Percentiles rank a stretch among this genome's conserved stretches.
phyloP scores from a whole-genome alignment of 306 rosid species.

The Coriaria nepalensis region DNA sequence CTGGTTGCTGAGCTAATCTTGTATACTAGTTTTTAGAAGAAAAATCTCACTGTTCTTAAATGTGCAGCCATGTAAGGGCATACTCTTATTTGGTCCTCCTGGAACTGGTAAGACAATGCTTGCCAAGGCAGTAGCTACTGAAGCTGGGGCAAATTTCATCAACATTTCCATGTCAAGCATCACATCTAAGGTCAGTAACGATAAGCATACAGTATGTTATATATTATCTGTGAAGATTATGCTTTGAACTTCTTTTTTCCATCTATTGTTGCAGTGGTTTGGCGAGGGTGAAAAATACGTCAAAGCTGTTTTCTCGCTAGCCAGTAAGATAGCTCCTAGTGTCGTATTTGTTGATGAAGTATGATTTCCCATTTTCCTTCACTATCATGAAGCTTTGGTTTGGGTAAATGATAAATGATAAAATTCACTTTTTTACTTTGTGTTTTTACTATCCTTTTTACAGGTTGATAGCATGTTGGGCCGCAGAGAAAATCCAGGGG shows the following conservation, averaged over 20 bases:
- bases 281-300: conserved; percentile 99
- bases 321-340: conserved; percentile 96
- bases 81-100: conserved; percentile 96
- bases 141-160: conserved; percentile 98
- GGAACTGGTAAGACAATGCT: conserved; percentile 99
- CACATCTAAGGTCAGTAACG: conserved; percentile 67
- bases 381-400: not conserved
- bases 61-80: conserved; percentile 96
- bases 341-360: conserved; percentile 95
- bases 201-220: not conserved
- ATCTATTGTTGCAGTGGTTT: conserved; percentile 70
- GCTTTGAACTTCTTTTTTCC: conserved; percentile 6
- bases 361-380: conserved; percentile 10
- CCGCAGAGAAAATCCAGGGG: conserved; percentile 98
- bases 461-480: conserved; percentile 99
- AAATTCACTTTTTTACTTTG: conserved; percentile 1
- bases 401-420: not conserved
- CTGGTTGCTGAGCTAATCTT: too few species aligned
- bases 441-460: conserved; percentile 8
- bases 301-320: conserved; percentile 97
- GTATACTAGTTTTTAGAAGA: too few species aligned
- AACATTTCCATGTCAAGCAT: conserved; percentile 99
- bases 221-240: not conserved
- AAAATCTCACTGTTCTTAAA: too few species aligned
- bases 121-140: conserved; percentile 99